These are phyloP conservation scores for Salix viminalis DNA, from an alignment of 345 rosid genomes.

Conservation along the genomic window DNA sequence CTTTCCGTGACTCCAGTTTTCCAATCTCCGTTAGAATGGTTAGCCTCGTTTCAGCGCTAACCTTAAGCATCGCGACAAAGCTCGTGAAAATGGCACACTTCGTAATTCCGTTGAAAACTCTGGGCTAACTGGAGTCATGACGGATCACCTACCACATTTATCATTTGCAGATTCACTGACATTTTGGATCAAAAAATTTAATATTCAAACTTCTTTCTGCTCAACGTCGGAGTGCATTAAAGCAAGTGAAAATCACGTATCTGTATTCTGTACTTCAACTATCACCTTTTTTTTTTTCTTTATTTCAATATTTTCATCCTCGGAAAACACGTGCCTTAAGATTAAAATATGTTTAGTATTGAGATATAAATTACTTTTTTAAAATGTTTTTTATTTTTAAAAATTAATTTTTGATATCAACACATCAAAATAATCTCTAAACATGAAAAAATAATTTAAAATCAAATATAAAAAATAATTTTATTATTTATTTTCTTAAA, in stretches of 20 bases:
- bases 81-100: background rate
- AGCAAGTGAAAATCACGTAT: background rate
- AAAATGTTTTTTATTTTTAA: too few relatives aligned
- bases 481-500: too few relatives aligned
- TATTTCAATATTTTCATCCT: too few relatives aligned
- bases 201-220: background rate
- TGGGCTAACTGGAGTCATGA: background rate
- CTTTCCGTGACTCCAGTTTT: constrained; percentile 14
- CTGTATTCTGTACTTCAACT: background rate
- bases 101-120: background rate
- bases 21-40: background rate
- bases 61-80: background rate
- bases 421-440: too few relatives aligned
- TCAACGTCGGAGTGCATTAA: background rate
- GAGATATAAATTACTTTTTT: too few relatives aligned
- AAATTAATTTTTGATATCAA: too few relatives aligned
- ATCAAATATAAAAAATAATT: too few relatives aligned
- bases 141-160: background rate
- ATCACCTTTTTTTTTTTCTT: background rate
- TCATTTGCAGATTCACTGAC: background rate
- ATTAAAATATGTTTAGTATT: too few relatives aligned
- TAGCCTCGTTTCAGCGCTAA: background rate
- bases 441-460: too few relatives aligned
- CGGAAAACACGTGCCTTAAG: too few relatives aligned
- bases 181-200: background rate